These are phyloP conservation scores for Zygnema cylindricum DNA, from an alignment of 139 green algal species.

Conservation along the genomic window DNA sequence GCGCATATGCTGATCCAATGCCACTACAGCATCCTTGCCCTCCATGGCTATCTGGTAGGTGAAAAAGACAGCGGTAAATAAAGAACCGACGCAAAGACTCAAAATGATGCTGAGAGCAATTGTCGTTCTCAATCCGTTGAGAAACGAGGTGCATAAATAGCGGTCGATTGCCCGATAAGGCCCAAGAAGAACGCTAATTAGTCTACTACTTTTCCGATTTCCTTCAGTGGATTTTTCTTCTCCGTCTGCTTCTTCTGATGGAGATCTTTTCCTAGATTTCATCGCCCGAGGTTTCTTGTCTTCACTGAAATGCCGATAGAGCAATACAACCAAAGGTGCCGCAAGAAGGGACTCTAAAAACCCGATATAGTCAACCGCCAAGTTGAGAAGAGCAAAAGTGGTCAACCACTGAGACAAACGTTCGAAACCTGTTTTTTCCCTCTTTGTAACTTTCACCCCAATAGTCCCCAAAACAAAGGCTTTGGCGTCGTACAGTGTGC, in stretches of 20 bases:
- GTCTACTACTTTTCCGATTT: not conserved
- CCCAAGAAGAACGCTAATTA: not conserved
- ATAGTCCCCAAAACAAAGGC: not conserved
- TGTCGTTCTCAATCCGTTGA: not conserved
- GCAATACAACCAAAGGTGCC: not conserved
- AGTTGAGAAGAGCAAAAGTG: not conserved
- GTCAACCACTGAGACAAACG: not conserved
- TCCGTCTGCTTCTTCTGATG: not conserved
- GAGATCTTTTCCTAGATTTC: no score
- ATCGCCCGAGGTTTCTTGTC: not conserved
- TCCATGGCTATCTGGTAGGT: not conserved
- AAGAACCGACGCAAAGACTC: not conserved
- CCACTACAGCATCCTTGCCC: not conserved
- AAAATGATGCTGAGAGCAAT: not conserved
- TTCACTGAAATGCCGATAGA: not conserved
- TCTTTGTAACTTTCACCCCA: not conserved
- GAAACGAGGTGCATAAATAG: not conserved
- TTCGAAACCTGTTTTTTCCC: not conserved
- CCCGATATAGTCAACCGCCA: not conserved
- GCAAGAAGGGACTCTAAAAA: not conserved
- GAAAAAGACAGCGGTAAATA: not conserved
- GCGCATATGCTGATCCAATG: not conserved
- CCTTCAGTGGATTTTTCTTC: not conserved
- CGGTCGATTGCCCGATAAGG: not conserved
- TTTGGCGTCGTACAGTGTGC: not conserved